Evolutionary conservation across 176 grass and related monocot species (phyloP).

Genomic region (Triticum monococcum): DNA sequence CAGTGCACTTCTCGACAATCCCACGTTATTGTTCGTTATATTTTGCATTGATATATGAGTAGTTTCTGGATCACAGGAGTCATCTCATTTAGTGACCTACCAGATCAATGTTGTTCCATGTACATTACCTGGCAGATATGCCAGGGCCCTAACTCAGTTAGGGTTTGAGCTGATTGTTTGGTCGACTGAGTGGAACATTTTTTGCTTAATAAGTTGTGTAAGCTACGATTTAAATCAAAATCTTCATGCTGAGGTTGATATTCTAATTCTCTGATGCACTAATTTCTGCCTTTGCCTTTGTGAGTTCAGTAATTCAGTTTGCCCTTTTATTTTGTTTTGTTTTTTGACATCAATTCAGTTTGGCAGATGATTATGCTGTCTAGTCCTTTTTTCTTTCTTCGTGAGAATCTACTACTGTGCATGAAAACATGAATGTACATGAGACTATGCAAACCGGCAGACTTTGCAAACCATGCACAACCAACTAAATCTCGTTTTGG

Average conservation of each 20-base stretch:
- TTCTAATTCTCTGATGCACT: background rate
- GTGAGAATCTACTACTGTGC: background rate
- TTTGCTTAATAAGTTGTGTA: constrained; percentile 50
- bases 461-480: too few relatives aligned
- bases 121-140: constrained; percentile 40
- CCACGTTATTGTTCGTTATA: constrained; percentile 23
- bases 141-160: constrained; percentile 20
- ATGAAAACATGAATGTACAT: too few relatives aligned
- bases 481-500: too few relatives aligned
- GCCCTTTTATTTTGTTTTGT: too few relatives aligned
- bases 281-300: too few relatives aligned
- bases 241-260: background rate
- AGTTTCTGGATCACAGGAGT: constrained; percentile 12
- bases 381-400: background rate
- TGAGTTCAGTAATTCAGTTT: too few relatives aligned
- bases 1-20: constrained; percentile 15
- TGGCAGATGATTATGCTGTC: too few relatives aligned
- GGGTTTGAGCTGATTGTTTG: constrained; percentile 45
- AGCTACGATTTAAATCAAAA: background rate
- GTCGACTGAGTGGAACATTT: background rate
- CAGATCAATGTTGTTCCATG: constrained; percentile 45
- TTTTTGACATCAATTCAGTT: too few relatives aligned
- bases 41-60: constrained; percentile 30
- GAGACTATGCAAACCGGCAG: too few relatives aligned
- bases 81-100: background rate